Evolutionary conservation across 2,329 filamentous ascomycete species (phyloP).

Genomic region (Calonectria pseudoturangicola): DNA sequence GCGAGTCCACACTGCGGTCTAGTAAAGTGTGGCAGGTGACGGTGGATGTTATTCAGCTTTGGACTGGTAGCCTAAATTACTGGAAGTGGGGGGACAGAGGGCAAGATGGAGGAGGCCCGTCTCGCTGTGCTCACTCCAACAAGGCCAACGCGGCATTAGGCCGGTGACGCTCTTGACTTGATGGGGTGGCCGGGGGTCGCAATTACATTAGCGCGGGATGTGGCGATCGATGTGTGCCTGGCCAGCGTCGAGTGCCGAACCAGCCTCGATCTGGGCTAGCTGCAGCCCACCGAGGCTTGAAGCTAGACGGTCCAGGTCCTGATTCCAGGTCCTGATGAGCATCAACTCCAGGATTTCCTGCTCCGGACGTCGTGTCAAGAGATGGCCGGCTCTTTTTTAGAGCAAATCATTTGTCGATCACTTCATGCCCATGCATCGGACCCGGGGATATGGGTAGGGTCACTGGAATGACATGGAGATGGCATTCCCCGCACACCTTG

Average conservation of each 20-base stretch:
- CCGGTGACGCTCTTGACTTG: not conserved
- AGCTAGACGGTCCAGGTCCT: conserved; percentile 19
- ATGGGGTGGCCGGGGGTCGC: not conserved
- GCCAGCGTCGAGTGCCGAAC: conserved; percentile 11
- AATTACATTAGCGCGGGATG: conserved; percentile 10
- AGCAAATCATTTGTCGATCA: not conserved
- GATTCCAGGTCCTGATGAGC: not conserved
- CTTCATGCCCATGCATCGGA: not conserved
- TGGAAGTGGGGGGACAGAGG: not conserved
- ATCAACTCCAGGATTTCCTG: conserved; percentile 3
- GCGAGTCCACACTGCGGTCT: conserved; percentile 12
- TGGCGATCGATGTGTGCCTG: not conserved
- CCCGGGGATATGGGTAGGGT: not conserved
- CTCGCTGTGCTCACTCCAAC: not conserved
- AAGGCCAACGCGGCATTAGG: not conserved
- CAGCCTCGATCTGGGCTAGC: conserved; percentile 1
- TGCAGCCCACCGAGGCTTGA: conserved; percentile 15
- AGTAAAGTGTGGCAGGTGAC: conserved; percentile 10
- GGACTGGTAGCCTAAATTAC: not conserved
- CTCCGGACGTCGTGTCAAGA: not conserved
- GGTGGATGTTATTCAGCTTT: conserved; percentile 7
- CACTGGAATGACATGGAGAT: not conserved
- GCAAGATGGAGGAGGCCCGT: not conserved
- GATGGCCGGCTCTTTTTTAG: not conserved
- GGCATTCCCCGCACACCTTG: not conserved